A percentile compares a stretch with the other conserved stretches of the same genome.
Conservation (phyloP, 805 yeast species). For the Pichia membranifaciens region DNA sequence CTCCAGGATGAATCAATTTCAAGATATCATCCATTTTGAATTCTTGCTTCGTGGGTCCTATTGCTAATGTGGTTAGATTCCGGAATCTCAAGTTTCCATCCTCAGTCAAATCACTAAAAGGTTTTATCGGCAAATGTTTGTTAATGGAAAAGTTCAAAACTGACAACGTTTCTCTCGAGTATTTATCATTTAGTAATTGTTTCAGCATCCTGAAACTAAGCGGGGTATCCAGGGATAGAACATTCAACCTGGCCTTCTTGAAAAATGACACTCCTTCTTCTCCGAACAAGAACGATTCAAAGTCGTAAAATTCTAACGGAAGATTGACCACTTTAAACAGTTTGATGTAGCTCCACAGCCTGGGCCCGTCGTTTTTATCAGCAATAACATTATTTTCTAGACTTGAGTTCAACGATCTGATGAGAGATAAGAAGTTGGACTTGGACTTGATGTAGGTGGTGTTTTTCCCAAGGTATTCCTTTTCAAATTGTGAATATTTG, state of each 20-base stretch:
- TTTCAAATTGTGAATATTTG: conserved; percentile 23
- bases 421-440: conserved; percentile 5
- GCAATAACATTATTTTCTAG: background rate
- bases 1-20: conserved; percentile 2
- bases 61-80: conserved; percentile 10
- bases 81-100: conserved; percentile 1
- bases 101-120: conserved; percentile 1
- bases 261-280: conserved; percentile 4
- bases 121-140: background rate
- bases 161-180: conserved; percentile 6
- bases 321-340: conserved; percentile 16
- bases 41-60: conserved; percentile 15
- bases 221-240: conserved; percentile 12
- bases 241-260: background rate
- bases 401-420: conserved; percentile 1
- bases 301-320: conserved; percentile 27
- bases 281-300: conserved; percentile 17
- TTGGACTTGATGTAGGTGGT: conserved; percentile 14
- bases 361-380: too few relatives aligned
- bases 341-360: conserved; percentile 3
- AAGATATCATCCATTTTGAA: conserved; percentile 6
- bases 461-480: conserved; percentile 14
- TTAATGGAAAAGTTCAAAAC: conserved; percentile 8
- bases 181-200: conserved; percentile 7
- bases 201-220: conserved; percentile 13